Evolutionary conservation across 768 basidiomycete species (phyloP).

Genomic region (Chalciporus piperatus): DNA sequence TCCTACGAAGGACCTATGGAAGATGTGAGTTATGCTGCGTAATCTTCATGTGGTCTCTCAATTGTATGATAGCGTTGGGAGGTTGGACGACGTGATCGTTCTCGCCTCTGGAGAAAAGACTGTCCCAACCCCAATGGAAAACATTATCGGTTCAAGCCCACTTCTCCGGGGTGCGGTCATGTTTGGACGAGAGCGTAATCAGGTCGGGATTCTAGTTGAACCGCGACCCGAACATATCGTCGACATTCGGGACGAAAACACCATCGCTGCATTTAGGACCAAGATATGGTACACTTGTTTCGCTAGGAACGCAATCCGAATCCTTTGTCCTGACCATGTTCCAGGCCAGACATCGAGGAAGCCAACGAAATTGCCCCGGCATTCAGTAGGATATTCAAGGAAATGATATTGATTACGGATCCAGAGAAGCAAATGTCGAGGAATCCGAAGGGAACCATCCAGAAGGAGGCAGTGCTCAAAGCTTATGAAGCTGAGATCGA

Average conservation of each 20-base stretch:
- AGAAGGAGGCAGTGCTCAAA: constrained; percentile 14
- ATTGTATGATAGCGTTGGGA: constrained; percentile 24
- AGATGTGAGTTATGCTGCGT: constrained; percentile 16
- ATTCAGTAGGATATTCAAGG: constrained; percentile 44
- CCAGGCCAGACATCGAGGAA: constrained; percentile 32
- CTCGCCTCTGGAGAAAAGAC: constrained; percentile 34
- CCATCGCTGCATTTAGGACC: constrained; percentile 12
- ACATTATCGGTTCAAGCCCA: constrained; percentile 17
- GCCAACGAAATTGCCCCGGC: constrained; percentile 38
- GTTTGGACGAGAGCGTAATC: constrained; percentile 32
- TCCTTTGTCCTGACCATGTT: too few relatives aligned
- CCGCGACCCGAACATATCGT: constrained; percentile 17
- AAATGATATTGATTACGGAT: constrained; percentile 46
- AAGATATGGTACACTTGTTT: constrained; percentile 18
- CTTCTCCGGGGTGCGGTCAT: constrained; percentile 24
- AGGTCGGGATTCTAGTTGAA: constrained; percentile 32
- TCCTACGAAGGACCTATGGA: constrained; percentile 43
- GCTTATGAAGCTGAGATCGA: constrained; percentile 22
- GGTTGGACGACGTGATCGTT: constrained; percentile 34
- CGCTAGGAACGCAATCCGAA: too few relatives aligned
- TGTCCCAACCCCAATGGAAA: constrained; percentile 33
- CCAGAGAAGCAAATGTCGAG: constrained; percentile 39
- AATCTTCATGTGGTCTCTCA: too few relatives aligned
- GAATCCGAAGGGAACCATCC: constrained; percentile 30
- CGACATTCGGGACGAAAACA: constrained; percentile 10